A percentile compares a stretch with the other conserved stretches of the same genome.
phyloP scores from a whole-genome alignment of 768 basidiomycete species.

The Naematelia encephala region DNA sequence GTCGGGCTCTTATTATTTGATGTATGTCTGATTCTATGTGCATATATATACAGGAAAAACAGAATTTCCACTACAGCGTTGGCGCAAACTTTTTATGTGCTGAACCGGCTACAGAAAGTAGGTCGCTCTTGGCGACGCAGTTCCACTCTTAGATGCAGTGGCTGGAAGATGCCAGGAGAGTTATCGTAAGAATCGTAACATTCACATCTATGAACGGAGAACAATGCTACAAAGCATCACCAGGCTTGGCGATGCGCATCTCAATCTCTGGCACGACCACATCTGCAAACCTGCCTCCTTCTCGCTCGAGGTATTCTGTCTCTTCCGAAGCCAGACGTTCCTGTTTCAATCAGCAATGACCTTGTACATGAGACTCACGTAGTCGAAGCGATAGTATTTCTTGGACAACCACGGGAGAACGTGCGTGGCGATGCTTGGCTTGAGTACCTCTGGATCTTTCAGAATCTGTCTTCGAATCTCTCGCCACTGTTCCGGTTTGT shows the following conservation, averaged over 20 bases:
- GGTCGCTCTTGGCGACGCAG: no score
- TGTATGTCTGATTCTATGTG: no score
- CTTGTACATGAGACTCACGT: background rate
- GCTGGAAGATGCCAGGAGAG: no score
- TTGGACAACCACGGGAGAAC: conserved; percentile 28
- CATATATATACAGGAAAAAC: no score
- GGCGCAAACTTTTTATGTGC: no score
- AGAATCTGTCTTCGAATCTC: conserved; percentile 30
- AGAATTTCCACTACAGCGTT: no score
- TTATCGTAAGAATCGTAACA: no score
- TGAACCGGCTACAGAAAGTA: no score
- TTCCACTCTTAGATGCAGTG: no score
- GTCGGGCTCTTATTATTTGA: no score
- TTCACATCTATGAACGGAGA: no score
- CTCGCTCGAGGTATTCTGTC: conserved; percentile 46
- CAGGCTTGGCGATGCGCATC: conserved; percentile 25
- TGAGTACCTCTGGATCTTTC: conserved; percentile 8
- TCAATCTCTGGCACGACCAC: conserved; percentile 20
- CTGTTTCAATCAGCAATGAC: conserved; percentile 6
- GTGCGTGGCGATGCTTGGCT: conserved; percentile 23
- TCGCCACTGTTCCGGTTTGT: conserved; percentile 47
- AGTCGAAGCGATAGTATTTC: conserved; percentile 40
- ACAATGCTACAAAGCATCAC: conserved; percentile 3
- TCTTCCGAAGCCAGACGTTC: conserved; percentile 37
- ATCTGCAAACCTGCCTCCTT: conserved; percentile 41